phyloP scores from a whole-genome alignment of 2,329 filamentous ascomycete genomes.

The Aspergillus awamori region DNA sequence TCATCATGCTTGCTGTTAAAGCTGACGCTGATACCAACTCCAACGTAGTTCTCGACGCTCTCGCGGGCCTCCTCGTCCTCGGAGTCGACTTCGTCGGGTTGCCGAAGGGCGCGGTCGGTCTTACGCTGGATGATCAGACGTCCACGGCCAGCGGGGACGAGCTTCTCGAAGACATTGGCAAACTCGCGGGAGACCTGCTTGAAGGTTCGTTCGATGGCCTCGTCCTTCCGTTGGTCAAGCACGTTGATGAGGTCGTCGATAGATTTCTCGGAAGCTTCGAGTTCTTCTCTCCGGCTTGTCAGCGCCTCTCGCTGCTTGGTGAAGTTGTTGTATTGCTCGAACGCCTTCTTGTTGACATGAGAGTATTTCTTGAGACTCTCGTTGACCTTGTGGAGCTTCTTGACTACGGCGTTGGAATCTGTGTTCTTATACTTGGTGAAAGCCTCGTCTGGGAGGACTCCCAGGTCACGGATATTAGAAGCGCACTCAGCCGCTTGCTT shows the following conservation, averaged over 20 bases:
- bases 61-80: constrained; percentile 64
- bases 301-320: constrained; percentile 88
- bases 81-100: constrained; percentile 68
- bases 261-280: constrained; percentile 80
- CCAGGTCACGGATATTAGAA: constrained; percentile 88
- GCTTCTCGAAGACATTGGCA: constrained; percentile 86
- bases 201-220: constrained; percentile 97
- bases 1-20: constrained; percentile 99
- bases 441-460: constrained; percentile 89
- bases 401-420: constrained; percentile 72
- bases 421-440: constrained; percentile 88
- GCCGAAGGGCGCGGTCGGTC: constrained; percentile 68
- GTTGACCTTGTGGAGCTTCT: constrained; percentile 84
- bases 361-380: constrained; percentile 94
- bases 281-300: constrained; percentile 79
- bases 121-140: constrained; percentile 90
- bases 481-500: constrained; percentile 78
- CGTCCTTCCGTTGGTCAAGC: constrained; percentile 92
- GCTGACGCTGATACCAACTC: constrained; percentile 93
- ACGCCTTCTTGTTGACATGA: constrained; percentile 98
- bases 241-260: constrained; percentile 93
- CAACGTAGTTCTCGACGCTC: constrained; percentile 89
- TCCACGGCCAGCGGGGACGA: constrained; percentile 91
- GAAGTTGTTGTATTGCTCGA: constrained; percentile 98
- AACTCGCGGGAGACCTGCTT: constrained; percentile 97